phyloP scores from a whole-genome alignment of 495 filamentous ascomycete genomes.

The Aspergillus kassunensis region DNA sequence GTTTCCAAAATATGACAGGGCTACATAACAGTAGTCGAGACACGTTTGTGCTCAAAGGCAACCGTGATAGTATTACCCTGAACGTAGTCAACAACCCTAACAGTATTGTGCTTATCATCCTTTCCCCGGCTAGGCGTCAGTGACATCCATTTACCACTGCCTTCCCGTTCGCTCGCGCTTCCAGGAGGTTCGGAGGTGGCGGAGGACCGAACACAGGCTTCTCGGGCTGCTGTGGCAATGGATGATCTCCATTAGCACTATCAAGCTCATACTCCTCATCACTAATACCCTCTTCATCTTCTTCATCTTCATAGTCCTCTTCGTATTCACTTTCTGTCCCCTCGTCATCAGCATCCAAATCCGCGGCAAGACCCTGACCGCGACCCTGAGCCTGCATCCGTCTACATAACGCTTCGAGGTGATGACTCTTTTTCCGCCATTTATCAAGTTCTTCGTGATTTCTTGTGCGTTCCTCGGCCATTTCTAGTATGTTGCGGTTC shows the following conservation, averaged over 20 bases:
- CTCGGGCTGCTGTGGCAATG: conserved; percentile 36
- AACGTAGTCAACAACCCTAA: background rate
- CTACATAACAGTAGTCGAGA: conserved; percentile 1
- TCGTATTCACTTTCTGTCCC: conserved; percentile 68
- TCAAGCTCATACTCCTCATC: conserved; percentile 66
- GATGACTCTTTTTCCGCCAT: conserved; percentile 82
- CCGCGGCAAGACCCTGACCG: conserved; percentile 55
- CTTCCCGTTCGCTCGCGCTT: conserved; percentile 44
- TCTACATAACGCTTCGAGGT: conserved; percentile 87
- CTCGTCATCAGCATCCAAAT: conserved; percentile 66
- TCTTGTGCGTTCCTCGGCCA: conserved; percentile 92
- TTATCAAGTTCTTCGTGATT: conserved; percentile 76
- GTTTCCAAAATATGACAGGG: conserved; percentile 11
- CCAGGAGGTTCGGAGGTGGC: conserved; percentile 48
- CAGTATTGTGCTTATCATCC: background rate
- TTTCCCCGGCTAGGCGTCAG: conserved; percentile 14
- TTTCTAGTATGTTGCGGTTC: conserved; percentile 91
- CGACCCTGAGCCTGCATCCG: conserved; percentile 92
- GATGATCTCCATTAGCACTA: conserved; percentile 38
- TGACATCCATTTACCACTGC: conserved; percentile 47
- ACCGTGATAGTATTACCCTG: background rate
- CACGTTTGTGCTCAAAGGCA: background rate
- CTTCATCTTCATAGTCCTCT: conserved; percentile 71
- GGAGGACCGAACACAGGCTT: conserved; percentile 53
- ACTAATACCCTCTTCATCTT: conserved; percentile 64